Conservation (phyloP, 179 eudicot species). For the Beta macrorhiza region DNA sequence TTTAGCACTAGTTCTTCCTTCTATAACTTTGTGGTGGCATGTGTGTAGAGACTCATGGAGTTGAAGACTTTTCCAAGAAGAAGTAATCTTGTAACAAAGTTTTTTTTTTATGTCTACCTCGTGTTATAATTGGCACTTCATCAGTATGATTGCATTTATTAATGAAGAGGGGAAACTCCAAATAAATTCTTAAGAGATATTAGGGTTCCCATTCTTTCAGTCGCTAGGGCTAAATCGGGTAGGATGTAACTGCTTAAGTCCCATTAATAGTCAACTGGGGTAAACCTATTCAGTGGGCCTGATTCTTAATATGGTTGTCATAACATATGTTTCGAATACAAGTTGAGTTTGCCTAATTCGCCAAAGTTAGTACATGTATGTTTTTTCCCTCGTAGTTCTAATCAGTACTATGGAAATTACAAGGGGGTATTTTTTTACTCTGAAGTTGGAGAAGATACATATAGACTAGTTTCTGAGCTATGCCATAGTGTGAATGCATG, state of each 20-base stretch:
- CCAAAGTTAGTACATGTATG: background rate
- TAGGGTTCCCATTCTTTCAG: too few relatives aligned
- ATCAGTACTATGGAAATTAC: background rate
- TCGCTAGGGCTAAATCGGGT: too few relatives aligned
- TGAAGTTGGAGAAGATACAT: background rate
- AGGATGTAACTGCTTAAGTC: background rate
- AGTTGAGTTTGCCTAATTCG: background rate
- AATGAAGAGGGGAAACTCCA: too few relatives aligned
- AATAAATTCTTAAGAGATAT: too few relatives aligned
- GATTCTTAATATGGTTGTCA: background rate
- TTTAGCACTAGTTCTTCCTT: background rate
- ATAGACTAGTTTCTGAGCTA: too few relatives aligned
- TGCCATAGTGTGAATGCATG: too few relatives aligned
- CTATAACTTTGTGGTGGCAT: background rate
- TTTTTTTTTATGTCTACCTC: too few relatives aligned
- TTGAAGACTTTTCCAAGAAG: background rate
- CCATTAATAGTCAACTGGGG: too few relatives aligned
- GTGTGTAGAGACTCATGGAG: background rate
- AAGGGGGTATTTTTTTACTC: background rate
- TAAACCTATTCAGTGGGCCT: background rate
- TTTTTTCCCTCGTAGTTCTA: background rate
- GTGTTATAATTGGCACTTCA: too few relatives aligned
- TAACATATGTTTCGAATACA: background rate
- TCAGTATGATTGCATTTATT: too few relatives aligned
- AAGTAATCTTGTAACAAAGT: too few relatives aligned